Evolutionary conservation across 768 basidiomycete species (phyloP), one percentile per base, ranked within the genome.

Genomic region (Termitomyces sp.): DNA sequence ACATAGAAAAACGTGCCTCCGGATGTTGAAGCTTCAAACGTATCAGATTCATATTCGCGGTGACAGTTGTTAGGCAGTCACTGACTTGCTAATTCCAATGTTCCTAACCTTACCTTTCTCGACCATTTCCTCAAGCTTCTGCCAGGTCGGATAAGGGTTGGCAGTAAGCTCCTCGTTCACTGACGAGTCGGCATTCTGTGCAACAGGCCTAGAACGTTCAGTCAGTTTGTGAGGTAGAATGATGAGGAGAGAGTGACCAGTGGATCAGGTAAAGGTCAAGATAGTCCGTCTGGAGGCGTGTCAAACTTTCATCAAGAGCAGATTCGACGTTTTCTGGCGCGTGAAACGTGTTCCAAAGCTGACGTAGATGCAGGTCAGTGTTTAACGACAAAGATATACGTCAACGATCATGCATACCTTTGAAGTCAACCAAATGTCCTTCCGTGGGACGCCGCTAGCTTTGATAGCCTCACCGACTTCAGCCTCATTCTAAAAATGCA

Each of bases 31-130:
- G 67, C 77, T 82, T 53, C 3, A 26, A 19, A n/a, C 3, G 30
- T 15, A 3, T 42, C 22, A 42, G 2, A n/a, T 44, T 38, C 21
- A 3, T 47, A 41, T 38, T 15, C 43, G 38, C 37, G 24, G 32
- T 3, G 5, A 47, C 8, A 32, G 30, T 15, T 4, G n/a, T 21
- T 4, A 24, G 30, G 45, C 47, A 19, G 44, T 9, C 5, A 59
- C 78, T 56, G 55, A 86, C 86, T 93, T 93, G 85, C 87, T 88
- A 42, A 93, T 74, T 41, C 91, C 91, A 52, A 93, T 93, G 60
- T 90, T 87, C 66, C 79, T 78, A 42, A 88, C 71, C 66, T 90
- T 87, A 21, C 90, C 90, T 61, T 83, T 85, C 60, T 82, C 81
- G 3, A 90, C 86, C 70, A 89, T 71, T 67, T 87, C 81, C 64